These are phyloP conservation scores for Salvia miltiorrhiza DNA, from an alignment of 257 asterid genomes.

Conservation along the genomic window DNA sequence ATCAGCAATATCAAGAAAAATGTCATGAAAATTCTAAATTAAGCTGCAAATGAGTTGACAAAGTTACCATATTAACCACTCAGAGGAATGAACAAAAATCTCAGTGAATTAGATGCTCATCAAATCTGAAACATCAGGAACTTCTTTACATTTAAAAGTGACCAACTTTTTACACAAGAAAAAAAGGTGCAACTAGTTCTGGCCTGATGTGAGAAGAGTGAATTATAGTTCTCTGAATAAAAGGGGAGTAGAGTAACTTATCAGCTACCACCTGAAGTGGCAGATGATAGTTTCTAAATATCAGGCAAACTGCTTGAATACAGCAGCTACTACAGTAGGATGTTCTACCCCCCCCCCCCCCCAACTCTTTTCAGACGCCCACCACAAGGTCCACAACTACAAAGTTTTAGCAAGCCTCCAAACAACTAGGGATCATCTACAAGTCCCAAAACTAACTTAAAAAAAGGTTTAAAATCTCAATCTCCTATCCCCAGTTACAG, in stretches of 20 bases:
- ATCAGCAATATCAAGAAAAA: constrained; percentile 1
- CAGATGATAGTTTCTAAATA: neutral
- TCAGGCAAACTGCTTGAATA: neutral
- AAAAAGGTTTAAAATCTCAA: neutral
- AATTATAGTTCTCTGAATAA: neutral
- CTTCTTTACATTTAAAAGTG: neutral
- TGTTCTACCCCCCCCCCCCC: neutral
- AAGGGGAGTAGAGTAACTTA: neutral
- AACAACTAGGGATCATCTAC: neutral
- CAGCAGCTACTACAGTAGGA: neutral
- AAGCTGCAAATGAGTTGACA: constrained; percentile 9
- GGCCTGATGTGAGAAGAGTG: neutral
- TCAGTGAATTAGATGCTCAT: neutral
- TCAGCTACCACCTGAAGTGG: neutral
- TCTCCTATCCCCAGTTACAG: neutral
- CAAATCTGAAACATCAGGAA: neutral
- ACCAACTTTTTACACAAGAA: neutral
- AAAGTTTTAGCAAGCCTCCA: neutral
- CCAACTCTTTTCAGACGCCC: neutral
- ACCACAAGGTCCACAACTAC: neutral
- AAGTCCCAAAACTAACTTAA: neutral
- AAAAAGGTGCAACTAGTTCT: neutral
- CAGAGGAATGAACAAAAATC: neutral
- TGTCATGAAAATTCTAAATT: neutral
- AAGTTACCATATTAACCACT: constrained; percentile 3